Conservation (phyloP, 148 eudicot genomes). For the Vaccinium myrtillus region DNA sequence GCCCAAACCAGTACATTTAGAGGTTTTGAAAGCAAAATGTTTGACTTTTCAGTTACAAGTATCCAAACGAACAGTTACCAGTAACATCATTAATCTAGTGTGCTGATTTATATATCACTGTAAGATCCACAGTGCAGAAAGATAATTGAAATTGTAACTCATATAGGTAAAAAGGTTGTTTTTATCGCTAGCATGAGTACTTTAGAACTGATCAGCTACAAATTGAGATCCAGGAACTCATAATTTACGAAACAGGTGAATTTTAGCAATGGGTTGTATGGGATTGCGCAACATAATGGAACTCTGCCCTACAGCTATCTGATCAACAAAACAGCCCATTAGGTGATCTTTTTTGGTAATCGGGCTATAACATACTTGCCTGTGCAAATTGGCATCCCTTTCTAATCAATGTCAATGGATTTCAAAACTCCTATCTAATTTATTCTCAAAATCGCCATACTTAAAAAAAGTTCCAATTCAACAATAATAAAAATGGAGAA, state of each 20-base stretch:
- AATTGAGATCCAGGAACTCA: background rate
- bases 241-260: background rate
- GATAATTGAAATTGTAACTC: background rate
- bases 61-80: background rate
- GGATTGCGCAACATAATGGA: background rate
- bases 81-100: background rate
- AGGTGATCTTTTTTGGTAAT: constrained; percentile 1
- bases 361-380: background rate
- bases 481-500: background rate
- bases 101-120: background rate
- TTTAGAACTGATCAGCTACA: background rate
- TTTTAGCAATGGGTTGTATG: background rate
- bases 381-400: background rate
- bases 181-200: background rate
- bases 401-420: background rate
- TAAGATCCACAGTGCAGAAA: background rate
- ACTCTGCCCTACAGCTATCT: background rate
- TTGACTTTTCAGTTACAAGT: constrained; percentile 2
- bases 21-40: background rate
- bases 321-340: constrained; percentile 5
- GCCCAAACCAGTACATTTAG: background rate
- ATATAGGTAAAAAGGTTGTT: background rate
- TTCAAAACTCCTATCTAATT: background rate
- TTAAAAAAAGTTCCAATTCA: background rate
- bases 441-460: background rate